Conservation (phyloP, 768 basidiomycete genomes). For the Lyophyllum semitale region DNA sequence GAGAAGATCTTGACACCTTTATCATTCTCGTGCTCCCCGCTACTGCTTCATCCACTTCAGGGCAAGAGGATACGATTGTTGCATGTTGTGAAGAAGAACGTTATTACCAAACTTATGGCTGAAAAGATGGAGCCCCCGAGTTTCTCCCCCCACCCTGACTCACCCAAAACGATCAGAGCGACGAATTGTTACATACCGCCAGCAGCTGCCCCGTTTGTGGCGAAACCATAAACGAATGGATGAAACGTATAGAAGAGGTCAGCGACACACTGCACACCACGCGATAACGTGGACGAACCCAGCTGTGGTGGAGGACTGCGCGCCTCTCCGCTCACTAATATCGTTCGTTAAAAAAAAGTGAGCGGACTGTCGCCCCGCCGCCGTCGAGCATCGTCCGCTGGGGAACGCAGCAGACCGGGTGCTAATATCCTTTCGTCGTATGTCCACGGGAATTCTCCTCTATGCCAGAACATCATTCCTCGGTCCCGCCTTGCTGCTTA, state of each 20-base stretch:
- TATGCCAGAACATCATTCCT: slow-evolving; percentile 25
- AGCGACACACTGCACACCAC: slow-evolving; percentile 25
- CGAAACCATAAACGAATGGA: not conserved
- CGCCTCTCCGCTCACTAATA: not conserved
- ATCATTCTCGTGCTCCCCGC: slow-evolving; percentile 74
- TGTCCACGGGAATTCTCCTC: not conserved
- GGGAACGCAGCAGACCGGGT: slow-evolving; percentile 30
- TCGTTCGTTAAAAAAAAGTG: not conserved
- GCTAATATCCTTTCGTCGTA: slow-evolving; percentile 1
- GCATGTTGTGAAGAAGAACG: slow-evolving; percentile 71
- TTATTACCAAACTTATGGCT: slow-evolving; percentile 65
- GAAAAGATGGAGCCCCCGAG: slow-evolving; percentile 56
- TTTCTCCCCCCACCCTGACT: slow-evolving; percentile 3
- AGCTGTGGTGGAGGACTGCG: not conserved
- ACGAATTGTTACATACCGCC: not conserved
- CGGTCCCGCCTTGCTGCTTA: slow-evolving; percentile 25
- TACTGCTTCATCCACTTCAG: slow-evolving; percentile 60
- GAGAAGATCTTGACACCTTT: slow-evolving; percentile 77
- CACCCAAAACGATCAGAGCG: not conserved
- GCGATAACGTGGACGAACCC: not conserved
- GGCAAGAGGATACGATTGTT: slow-evolving; percentile 69
- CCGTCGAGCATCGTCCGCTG: slow-evolving; percentile 50
- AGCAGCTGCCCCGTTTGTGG: not conserved
- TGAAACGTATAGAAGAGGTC: slow-evolving; percentile 31
- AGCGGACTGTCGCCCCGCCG: slow-evolving; percentile 22